Evolutionary conservation across 2,329 filamentous ascomycete genomes (phyloP).

Genomic region (Alternaria sp.): DNA sequence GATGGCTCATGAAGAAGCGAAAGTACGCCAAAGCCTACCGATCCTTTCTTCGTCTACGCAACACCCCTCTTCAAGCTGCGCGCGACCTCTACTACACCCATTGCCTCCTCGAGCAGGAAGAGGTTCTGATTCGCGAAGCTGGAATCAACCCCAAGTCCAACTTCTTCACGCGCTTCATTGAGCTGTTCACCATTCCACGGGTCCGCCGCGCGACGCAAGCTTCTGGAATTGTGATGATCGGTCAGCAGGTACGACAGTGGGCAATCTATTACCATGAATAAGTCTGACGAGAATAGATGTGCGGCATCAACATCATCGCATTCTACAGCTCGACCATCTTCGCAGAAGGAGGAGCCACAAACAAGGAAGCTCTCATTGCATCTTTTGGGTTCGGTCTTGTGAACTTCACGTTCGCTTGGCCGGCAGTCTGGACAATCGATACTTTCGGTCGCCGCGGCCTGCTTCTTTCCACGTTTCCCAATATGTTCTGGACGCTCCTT

Average conservation of each 20-base stretch:
- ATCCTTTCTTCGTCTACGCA: conserved; percentile 49
- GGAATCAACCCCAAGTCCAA: conserved; percentile 44
- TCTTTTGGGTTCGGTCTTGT: conserved; percentile 65
- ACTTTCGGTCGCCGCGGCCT: conserved; percentile 59
- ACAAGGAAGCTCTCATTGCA: conserved; percentile 56
- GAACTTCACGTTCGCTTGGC: conserved; percentile 65
- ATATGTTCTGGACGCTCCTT: conserved; percentile 58
- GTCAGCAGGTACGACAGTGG: conserved; percentile 53
- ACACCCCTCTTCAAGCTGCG: conserved; percentile 50
- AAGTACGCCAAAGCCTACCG: conserved; percentile 48
- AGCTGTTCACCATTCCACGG: conserved; percentile 72
- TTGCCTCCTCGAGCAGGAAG: conserved; percentile 45
- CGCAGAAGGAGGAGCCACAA: conserved; percentile 53
- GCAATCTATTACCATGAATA: not conserved
- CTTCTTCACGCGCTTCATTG: conserved; percentile 53
- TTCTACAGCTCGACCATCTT: conserved; percentile 62
- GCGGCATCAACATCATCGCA: conserved; percentile 58
- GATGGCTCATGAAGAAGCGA: conserved; percentile 52
- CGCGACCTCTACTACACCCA: conserved; percentile 53
- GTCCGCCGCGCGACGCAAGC: conserved; percentile 76
- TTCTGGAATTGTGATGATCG: conserved; percentile 79
- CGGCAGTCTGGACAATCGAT: conserved; percentile 64
- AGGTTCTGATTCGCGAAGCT: conserved; percentile 40
- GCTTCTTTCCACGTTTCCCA: conserved; percentile 56
- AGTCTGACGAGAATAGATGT: conserved; percentile 49